Base-by-base conservation (phyloP, 306 rosid species). In the Fragaria nilgerrensis region DNA sequence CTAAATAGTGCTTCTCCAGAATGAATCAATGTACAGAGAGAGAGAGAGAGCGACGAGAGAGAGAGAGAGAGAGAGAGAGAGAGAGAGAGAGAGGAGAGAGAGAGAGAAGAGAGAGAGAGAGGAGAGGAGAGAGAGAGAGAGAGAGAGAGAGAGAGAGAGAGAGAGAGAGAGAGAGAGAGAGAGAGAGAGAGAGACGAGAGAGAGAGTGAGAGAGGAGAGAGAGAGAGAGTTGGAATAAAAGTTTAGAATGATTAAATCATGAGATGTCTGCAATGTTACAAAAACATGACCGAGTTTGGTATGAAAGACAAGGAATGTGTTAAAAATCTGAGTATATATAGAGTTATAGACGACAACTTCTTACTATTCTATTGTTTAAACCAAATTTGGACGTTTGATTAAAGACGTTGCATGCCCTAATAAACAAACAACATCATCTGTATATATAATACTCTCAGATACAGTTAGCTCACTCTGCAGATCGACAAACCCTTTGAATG, bases 211-310 rank as follows among this genome's bases (percentile, higher is more conserved):
- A 53, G 25, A 53, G 59, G 22, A 19, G 23, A 55, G 63, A 56
- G 63, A n/a, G 63, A 56, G 63, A 52, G 59, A 52, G 13, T 62
- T 62, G 50, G 14, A 22, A 56, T 41, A 73, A 17, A 15, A 73
- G 49, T n/a, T 15, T 15, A 17, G 23, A 22, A 23, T 36, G 55
- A 56, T 20, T 16, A 25, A 59, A 43, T 39, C 53, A 16, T 58
- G 69, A 74, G 41, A 43, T 41, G 20, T 59, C n/a, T 34, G 49
- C 69, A 29, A 29, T 17, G 55, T 59, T 59, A 41, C 27, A 4
- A 41, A 56, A 58, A 25, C 25, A 74, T 16, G 69, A 74, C 55
- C 77, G 48, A 74, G 72, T 68, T 68, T 22, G 68, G 69, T 59
- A 47, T 43, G 12, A 41, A 43, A 23, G 68, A 23, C 41, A 39